Conservation (phyloP, 768 basidiomycete species). For the Scleroderma bovista region DNA sequence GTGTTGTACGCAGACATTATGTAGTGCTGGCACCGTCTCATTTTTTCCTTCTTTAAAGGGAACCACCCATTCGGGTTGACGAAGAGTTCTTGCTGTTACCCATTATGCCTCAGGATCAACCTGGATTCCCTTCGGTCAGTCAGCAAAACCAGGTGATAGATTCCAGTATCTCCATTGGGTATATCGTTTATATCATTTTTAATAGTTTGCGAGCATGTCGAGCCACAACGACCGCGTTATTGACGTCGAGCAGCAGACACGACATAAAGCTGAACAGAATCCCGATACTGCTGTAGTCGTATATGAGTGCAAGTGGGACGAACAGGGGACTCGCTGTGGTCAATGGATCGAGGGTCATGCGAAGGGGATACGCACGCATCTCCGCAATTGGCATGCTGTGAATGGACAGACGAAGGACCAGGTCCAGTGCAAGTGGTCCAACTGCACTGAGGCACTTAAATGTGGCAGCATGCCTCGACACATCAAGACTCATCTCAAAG, state of each 20-base stretch:
- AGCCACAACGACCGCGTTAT: not conserved
- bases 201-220: not conserved
- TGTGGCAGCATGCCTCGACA: conserved; percentile 2
- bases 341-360: conserved; percentile 2
- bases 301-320: conserved; percentile 1
- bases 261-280: not conserved
- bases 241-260: not conserved
- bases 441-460: not conserved
- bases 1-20: not conserved
- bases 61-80: not conserved
- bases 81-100: not conserved
- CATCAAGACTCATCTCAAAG: conserved; percentile 2
- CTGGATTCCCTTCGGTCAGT: not conserved
- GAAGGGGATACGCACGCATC: conserved; percentile 1
- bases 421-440: not conserved
- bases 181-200: not conserved
- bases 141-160: not conserved
- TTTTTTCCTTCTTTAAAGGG: not conserved
- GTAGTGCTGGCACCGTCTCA: not conserved
- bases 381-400: conserved; percentile 1
- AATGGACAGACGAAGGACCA: not conserved
- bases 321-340: not conserved
- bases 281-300: not conserved
- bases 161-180: not conserved
- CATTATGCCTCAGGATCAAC: not conserved